Base-by-base conservation (phyloP, 208 protist species). In the Acanthamoeba royreba region DNA sequence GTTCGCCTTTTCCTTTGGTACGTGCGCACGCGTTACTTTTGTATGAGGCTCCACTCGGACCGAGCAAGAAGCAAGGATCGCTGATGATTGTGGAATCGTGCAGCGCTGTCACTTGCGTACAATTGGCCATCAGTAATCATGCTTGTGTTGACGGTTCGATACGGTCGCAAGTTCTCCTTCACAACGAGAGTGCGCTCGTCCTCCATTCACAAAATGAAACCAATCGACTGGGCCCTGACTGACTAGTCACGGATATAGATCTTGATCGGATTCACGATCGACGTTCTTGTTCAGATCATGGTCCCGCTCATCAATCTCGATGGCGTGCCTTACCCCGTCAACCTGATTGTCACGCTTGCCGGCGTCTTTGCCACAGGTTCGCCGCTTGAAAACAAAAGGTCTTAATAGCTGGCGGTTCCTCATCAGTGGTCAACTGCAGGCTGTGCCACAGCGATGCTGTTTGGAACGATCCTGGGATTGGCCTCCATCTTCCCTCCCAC, bases 391-490 rank as follows among this genome's bases (percentile, higher is more conserved):
- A n/a, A n/a, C n/a, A n/a, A n/a, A n/a, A n/a, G n/a, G n/a, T n/a
- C n/a, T 38, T 5, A 33, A 31, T n/a, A 33, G 79, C 1, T 22
- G 19, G 17, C 15, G 92, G 2, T 74, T 45, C n/a, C 45, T 95
- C 19, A 15, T 90, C 2, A 28, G 69, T 79, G 77, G 13, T 87
- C 77, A 31, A 55, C 63, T 25, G 40, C 55, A 88, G 94, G 94
- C 47, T 90, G 49, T 22, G 53, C 89, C 17, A 88, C 85, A 47
- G 92, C 92, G 35, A 45, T 95, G 15, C 66, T 95, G 15, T 95
- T 95, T 90, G 92, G 94, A 79, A 93, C 46, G 13, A 87, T 95
- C 33, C 47, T 95, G 22, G 92, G 94, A 42, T 52, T 95, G n/a
- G 69, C 52, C 19, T 92, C 92, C 8, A 74, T 95, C 0, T 95